These are phyloP conservation scores for Tulasnella sp. DNA, from an alignment of 768 basidiomycete species.

Conservation along the genomic window DNA sequence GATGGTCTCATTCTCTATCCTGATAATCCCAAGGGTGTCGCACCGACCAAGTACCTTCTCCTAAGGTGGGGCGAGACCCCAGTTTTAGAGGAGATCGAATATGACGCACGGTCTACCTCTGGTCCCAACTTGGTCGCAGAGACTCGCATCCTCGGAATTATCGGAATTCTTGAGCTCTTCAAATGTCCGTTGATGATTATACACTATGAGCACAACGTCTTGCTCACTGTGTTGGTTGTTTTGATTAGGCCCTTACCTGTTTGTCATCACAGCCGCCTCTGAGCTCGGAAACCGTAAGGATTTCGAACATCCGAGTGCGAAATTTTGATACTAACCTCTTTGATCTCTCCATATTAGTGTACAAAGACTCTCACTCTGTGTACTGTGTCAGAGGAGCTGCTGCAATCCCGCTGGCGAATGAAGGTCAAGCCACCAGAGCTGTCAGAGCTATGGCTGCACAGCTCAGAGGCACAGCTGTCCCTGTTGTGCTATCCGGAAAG, in stretches of 20 bases:
- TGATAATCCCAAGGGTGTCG: conserved; percentile 30
- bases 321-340: conserved; percentile 1
- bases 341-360: conserved; percentile 45
- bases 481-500: neutral
- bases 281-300: conserved; percentile 55
- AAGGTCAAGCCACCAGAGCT: conserved; percentile 46
- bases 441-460: conserved; percentile 36
- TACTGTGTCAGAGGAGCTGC: conserved; percentile 58
- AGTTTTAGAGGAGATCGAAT: conserved; percentile 41
- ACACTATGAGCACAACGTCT: too few relatives aligned
- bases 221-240: too few relatives aligned
- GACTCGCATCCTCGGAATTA: conserved; percentile 54
- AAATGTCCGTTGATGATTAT: conserved; percentile 38
- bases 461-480: neutral
- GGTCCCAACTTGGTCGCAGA: too few relatives aligned
- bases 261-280: conserved; percentile 54
- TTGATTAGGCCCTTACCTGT: conserved; percentile 54
- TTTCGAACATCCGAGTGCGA: neutral
- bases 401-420: conserved; percentile 54
- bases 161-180: conserved; percentile 63
- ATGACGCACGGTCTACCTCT: neutral
- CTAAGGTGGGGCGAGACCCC: conserved; percentile 51
- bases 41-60: conserved; percentile 30
- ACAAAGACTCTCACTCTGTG: conserved; percentile 49
- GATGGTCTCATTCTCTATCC: conserved; percentile 61